Base-by-base conservation (phyloP, 192 early-diverging fungal genomes). In the Podila minutissima region DNA sequence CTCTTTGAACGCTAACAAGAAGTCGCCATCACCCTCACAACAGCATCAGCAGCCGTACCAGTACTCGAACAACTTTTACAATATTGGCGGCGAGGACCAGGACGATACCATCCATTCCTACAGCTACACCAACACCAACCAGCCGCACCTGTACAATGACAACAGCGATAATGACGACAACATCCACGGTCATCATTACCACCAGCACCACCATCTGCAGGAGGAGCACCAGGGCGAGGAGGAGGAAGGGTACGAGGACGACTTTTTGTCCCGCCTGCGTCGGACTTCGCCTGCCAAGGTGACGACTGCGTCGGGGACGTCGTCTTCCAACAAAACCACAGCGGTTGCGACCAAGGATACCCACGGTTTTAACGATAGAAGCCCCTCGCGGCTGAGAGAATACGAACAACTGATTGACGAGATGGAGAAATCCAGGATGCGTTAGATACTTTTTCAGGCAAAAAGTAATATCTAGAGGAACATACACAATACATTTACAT, bases 401-500 rank as follows among this genome's bases (percentile, higher is more conserved):
- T 81, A 73, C 33, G 77, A 81, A 62, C 71, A 73, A 28, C 61
- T 73, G 77, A 81, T 81, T 60, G 77, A 81, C 17, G 77, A 81
- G 61, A 81, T 81, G 53, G 71, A 81, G 50, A 79, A 68, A 19
- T 3, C 70, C 5, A 53, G 76, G 33, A 48, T 78, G 37, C 69
- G 51, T 50, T 75, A 64, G 33, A 17, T 17, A 37, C 41, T 2
- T 2, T 41, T 9, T 5, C 38, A 41, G 38, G 5, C 38, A 41
- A 41, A 41, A 12, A 41, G 33, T 7, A 59, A 41, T 70, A 37
- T 17, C 33, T 33, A 20, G 15, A 50, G 20, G 0, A 57, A 58
- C 0, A 58, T 28, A 24, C 12, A 58, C 8, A 26, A 46, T 46
- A 46, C 38, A 41, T 13, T 46, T 2, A 33, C 2, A 41, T 41